These are phyloP conservation scores for Exidia glandulosa DNA, from an alignment of 768 basidiomycete genomes.

Conservation along the genomic window DNA sequence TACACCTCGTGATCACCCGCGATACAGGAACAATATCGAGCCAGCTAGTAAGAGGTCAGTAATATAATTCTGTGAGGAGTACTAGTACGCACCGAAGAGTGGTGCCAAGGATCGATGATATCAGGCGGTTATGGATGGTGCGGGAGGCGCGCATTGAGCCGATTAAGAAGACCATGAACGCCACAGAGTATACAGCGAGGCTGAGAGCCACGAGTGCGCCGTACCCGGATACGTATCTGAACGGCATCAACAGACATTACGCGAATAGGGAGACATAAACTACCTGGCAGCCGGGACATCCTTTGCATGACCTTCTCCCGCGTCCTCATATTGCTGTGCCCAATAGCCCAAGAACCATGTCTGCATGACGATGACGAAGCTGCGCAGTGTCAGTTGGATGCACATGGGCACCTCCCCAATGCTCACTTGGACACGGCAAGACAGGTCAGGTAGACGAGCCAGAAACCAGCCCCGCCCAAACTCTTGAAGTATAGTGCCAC, in stretches of 20 bases:
- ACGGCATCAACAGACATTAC: background rate
- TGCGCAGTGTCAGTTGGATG: background rate
- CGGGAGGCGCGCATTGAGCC: slow-evolving; percentile 1
- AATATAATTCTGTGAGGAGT: no score
- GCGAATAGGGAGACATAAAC: background rate
- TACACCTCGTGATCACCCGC: slow-evolving; percentile 13
- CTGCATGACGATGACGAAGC: slow-evolving; percentile 5
- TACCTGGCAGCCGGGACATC: background rate
- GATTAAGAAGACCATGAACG: background rate
- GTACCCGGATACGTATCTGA: slow-evolving; percentile 5
- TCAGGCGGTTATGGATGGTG: slow-evolving; percentile 1
- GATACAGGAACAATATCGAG: slow-evolving; percentile 13
- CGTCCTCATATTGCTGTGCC: slow-evolving; percentile 1
- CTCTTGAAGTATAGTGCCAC: slow-evolving; percentile 25
- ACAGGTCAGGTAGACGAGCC: slow-evolving; percentile 5
- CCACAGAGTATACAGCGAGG: slow-evolving; percentile 5
- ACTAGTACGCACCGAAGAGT: slow-evolving; percentile 4
- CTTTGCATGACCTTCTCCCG: background rate
- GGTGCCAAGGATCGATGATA: background rate
- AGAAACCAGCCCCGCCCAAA: slow-evolving; percentile 15
- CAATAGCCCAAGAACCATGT: slow-evolving; percentile 3
- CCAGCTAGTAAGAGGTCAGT: slow-evolving; percentile 3
- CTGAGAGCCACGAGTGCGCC: background rate
- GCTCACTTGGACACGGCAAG: slow-evolving; percentile 1
- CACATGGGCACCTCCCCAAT: slow-evolving; percentile 1